Base-by-base conservation (phyloP, 345 rosid genomes). In the Salix dunnii region DNA sequence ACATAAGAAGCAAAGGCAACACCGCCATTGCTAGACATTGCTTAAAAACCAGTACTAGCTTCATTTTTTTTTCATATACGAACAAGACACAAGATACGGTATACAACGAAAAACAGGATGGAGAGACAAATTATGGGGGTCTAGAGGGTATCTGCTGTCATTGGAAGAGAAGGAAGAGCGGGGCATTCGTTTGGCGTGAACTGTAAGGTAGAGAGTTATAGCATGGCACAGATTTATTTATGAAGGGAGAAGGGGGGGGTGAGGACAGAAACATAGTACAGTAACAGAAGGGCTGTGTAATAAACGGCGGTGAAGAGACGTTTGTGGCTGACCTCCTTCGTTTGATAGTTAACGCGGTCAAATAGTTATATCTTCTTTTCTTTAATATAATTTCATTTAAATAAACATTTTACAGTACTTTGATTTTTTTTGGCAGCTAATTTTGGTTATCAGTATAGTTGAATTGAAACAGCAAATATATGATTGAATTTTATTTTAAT, bases 141-240 rank as follows among this genome's bases (percentile, higher is more conserved):
- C 75, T 51, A 28, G 13, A 28, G 74, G 72, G 71, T 36, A n/a
- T 58, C 62, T 76, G 74, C 78, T 61, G 79, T 73, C 55, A 61
- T 17, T 17, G 72, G 9, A 63, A 78, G 75, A 71, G 68, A 71
- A 72, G 69, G 62, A 55, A 48, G 46, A 3, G 4, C 3, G 68
- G 27, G n/a, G 80, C 97, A 91, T 92, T 88, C 79, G 90, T 79
- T 83, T 91, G 86, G 95, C 97, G 96, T 93, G 96, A 91, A 83
- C 83, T 73, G 88, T 72, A 88, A 85, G 92, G 88, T 80, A 88
- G 72, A 76, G 78, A 77, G 84, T 70, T 46, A 73, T 81, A 55
- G 76, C 68, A 64, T 1, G n/a, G 25, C 63, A 68, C 84, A 84
- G 87, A 86, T 78, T 73, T 58, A 23, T 86, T 89, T 84, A 90